Base-by-base conservation (phyloP, 768 basidiomycete genomes). In the Tylopilus vinaceipallidus region DNA sequence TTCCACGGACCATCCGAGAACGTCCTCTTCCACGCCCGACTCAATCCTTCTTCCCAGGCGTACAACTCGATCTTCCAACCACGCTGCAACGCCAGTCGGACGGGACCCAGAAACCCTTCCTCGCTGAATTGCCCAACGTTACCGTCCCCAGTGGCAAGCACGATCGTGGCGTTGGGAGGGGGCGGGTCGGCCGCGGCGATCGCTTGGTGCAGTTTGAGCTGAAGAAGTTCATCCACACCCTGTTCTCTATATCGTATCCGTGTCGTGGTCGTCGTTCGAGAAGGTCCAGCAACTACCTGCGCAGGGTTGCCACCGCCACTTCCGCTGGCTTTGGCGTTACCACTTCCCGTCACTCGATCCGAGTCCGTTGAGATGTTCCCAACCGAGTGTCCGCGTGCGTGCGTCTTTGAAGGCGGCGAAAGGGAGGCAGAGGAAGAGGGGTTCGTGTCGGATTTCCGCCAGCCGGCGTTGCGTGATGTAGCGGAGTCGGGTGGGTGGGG, bases 1-100 rank as follows among this genome's bases (percentile, higher is more conserved):
- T 58, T 64, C 58, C 60, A 64, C 69, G 54, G 66, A 3, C 71
- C 73, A 26, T 76, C 76, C 2, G 85, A 84, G 68, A 88, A 89
- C 66, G 86, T 81, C 42, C 80, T 73, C 67, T 74, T 80, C 90
- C 89, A 94, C 19, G 84, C 76, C 20, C 81, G 77, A 65, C 91
- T 92, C 52, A 91, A 66, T 2, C 89, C 87, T 40, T 85, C 83
- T 62, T 89, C 86, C 86, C 93, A 98, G 1, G 90, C 88, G 70
- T 92, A 94, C 60, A 98, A 63, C 71, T 98, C 95, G n/a, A 98
- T 92, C 49, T 76, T 79, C 95, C 95, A 98, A 2, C 95, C 95
- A 40, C 86, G 81, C 69, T 83, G 86, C 58, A 98, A 71, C 5
- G 95, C 95, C 12, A 85, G 83, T 49, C 89, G 74, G 12, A 94